These are phyloP conservation scores for Suhomyces kunorum DNA, from an alignment of 1,139 yeast genomes.

Conservation along the genomic window DNA sequence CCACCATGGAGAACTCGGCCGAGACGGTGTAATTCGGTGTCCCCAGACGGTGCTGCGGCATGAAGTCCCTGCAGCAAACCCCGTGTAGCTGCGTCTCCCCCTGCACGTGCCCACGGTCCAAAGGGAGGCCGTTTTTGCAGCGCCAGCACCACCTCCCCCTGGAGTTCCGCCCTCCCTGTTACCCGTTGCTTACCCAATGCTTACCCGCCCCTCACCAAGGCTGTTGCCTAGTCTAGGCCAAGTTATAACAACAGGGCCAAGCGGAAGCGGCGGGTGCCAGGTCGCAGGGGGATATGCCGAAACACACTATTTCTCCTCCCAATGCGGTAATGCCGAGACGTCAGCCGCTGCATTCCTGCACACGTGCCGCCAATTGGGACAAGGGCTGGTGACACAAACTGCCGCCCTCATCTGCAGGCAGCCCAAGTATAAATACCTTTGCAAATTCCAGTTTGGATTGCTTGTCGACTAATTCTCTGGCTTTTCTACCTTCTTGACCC, in stretches of 20 bases:
- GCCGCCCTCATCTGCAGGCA: not conserved
- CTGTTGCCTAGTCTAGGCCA: not conserved
- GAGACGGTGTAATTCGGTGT: not conserved
- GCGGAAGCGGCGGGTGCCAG: constrained; percentile 6
- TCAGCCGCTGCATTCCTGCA: not conserved
- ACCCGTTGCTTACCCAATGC: not conserved
- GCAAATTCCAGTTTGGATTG: not conserved
- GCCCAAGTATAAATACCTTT: constrained; percentile 1
- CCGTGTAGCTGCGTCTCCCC: not conserved
- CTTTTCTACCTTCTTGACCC: constrained; percentile 1
- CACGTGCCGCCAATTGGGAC: not conserved
- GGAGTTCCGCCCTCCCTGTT: not conserved
- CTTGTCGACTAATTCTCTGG: constrained; percentile 4
- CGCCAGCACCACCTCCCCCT: too few species aligned
- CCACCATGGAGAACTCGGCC: not conserved
- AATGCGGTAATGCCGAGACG: constrained; percentile 7
- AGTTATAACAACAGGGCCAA: constrained; percentile 1
- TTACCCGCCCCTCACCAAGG: constrained; percentile 1
- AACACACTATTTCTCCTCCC: not conserved
- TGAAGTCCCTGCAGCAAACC: not conserved
- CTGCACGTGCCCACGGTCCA: constrained; percentile 1
- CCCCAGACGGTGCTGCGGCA: too few species aligned
- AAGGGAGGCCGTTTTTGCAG: too few species aligned
- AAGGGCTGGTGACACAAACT: constrained; percentile 4
- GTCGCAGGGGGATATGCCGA: not conserved